Evolutionary conservation across 192 early-diverging fungal species (phyloP), one percentile per base, ranked within the genome.

Genomic region (Funneliformis geosporum): DNA sequence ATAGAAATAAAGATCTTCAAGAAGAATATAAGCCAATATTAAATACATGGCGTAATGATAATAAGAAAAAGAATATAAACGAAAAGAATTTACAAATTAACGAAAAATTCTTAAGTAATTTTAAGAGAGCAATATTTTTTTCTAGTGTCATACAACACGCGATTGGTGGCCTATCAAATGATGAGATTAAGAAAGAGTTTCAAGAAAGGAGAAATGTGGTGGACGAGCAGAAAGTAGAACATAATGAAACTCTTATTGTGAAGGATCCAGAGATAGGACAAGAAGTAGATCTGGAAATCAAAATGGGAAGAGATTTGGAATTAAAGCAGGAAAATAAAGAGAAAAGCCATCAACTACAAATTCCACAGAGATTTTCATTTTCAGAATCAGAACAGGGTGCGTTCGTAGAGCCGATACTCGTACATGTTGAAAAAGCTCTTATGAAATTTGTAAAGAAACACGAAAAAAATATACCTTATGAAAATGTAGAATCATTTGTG

Each of bases 281-380:
- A 5, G 50, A 55, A 55, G 14, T n/a, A 73, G 44, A 46, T 50
- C 23, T 46, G 18, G 18, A 21, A 5, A 55, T 55, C 14, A 1
- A 55, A 18, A 55, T 18, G 47, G 2, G 18, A 55, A 55, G 18
- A 18, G 50, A 55, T 5, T 5, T 18, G 50, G 50, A 14, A 4
- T 46, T 47, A 55, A 16, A 59, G 55, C 71, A 55, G 33, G 33
- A 33, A 33, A 33, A 33, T 2, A 33, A 33, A 33, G 33, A 33
- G 2, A 33, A 33, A 33, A 2, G 33, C 33, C 33, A 33, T 33
- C 33, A 33, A 2, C 71, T 23, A 44, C 42, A n/a, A 73, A 73
- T 73, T 46, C 71, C 44, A 46, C 71, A 73, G 55, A n/a, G n/a
- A 46, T 73, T 73, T 46, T 73, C 71, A 73, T 73, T 73, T 46